phyloP scores from a whole-genome alignment of 345 rosid species.

The Adansonia digitata region DNA sequence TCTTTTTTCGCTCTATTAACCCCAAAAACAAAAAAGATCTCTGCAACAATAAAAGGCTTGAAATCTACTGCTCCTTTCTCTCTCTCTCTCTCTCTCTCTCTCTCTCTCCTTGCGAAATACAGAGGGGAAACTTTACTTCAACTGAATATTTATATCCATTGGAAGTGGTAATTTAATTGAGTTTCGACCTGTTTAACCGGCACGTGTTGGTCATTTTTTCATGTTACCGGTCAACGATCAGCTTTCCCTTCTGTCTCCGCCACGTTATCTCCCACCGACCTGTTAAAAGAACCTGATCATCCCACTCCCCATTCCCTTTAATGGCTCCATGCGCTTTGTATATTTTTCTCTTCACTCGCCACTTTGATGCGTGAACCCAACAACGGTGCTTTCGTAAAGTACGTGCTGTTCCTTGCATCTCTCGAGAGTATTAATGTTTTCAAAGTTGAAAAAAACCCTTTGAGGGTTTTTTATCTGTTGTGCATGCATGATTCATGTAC shows the following conservation, averaged over 20 bases:
- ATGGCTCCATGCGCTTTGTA: slow-evolving; percentile 18
- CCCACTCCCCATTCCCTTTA: slow-evolving; percentile 1
- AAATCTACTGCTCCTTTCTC: slow-evolving; percentile 26
- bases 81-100: slow-evolving; percentile 2
- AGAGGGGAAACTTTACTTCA: background rate
- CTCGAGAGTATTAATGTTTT: slow-evolving; percentile 2
- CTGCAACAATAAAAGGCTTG: slow-evolving; percentile 22
- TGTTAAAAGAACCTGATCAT: background rate
- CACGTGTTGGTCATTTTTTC: slow-evolving; percentile 24
- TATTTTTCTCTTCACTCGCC: slow-evolving; percentile 18
- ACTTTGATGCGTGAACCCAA: background rate
- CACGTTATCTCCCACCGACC: slow-evolving; percentile 31
- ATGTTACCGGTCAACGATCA: slow-evolving; percentile 25
- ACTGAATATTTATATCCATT: slow-evolving; percentile 18
- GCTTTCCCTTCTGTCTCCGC: background rate
- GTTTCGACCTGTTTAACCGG: slow-evolving; percentile 24
- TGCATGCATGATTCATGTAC: slow-evolving; percentile 10
- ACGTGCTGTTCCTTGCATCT: slow-evolving; percentile 4
- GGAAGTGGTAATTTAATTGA: slow-evolving; percentile 16
- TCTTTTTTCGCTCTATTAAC: background rate
- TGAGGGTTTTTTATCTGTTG: background rate
- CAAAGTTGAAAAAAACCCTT: background rate
- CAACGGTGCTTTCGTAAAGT: too few species aligned
- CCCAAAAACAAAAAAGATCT: slow-evolving; percentile 16
- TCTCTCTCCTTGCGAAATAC: slow-evolving; percentile 17